These are phyloP conservation scores for Gypsophila paniculata DNA, from an alignment of 179 eudicot species.

Conservation along the genomic window DNA sequence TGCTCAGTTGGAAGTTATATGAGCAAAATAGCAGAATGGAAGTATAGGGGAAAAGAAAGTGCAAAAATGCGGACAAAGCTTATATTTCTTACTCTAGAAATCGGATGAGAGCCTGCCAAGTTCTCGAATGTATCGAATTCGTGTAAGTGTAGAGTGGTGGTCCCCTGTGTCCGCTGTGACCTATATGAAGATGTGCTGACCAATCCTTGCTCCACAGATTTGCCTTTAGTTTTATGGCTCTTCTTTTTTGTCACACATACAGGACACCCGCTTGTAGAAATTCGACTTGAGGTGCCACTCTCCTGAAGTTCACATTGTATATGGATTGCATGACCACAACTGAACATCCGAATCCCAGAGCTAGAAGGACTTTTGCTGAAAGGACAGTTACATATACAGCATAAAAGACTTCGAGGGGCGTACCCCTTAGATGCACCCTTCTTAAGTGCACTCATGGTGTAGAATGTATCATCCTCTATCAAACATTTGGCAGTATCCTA, in stretches of 20 bases:
- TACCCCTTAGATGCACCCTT: slow-evolving; percentile 88
- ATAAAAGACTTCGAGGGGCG: slow-evolving; percentile 59
- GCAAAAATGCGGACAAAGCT: neutral
- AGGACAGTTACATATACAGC: slow-evolving; percentile 73
- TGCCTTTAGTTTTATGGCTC: slow-evolving; percentile 45
- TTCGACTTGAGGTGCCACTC: slow-evolving; percentile 40
- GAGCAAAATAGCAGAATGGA: neutral
- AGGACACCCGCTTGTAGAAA: slow-evolving; percentile 67
- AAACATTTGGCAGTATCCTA: slow-evolving; percentile 91
- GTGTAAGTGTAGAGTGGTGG: slow-evolving; percentile 35
- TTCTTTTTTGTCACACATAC: slow-evolving; percentile 70
- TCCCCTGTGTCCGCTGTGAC: slow-evolving; percentile 40
- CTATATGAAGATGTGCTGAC: slow-evolving; percentile 44
- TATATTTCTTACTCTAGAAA: slow-evolving; percentile 57
- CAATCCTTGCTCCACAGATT: slow-evolving; percentile 52
- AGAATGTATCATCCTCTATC: slow-evolving; percentile 90
- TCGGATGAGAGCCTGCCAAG: slow-evolving; percentile 37
- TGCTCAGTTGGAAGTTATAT: neutral
- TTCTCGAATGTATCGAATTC: slow-evolving; percentile 59
- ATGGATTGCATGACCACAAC: slow-evolving; percentile 86
- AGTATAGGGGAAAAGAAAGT: neutral
- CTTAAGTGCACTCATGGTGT: slow-evolving; percentile 73
- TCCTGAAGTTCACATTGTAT: slow-evolving; percentile 65
- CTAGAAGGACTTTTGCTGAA: slow-evolving; percentile 48
- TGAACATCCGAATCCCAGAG: slow-evolving; percentile 71